Evolutionary conservation across 2,329 filamentous ascomycete species (phyloP), one percentile per base, ranked within the genome.

Genomic region (Hymenoscyphus occultus): DNA sequence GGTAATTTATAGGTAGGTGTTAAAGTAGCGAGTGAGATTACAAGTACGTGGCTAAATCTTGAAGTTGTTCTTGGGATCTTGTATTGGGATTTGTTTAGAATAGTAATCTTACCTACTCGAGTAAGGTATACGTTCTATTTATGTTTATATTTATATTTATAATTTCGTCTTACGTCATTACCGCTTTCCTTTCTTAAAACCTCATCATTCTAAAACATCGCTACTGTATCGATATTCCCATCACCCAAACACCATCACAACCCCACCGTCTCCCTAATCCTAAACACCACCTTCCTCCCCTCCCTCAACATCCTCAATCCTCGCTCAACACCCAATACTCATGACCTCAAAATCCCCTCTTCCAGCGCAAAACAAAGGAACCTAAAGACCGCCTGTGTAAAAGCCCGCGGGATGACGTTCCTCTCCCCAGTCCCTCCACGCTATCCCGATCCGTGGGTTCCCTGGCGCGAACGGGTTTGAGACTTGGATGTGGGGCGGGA

Each of bases 201-300:
- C 22, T 22, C 22, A 22, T 22, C 22, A 22, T 22, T 22, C 39
- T 5, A 12, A 40, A 40, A 40, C 39, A 12, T 22, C 22, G 22
- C 22, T 22, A 22, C 22, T 22, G 22, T 22, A 22, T 22, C 22
- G 22, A 22, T 22, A 22, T 22, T 22, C 22, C 22, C 22, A 22
- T 22, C 22, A 22, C 22, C 22, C 22, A 22, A 13, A 3, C 39
- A 40, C 4, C 39, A 40, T 40, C 19, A 48, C 16, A 61, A 57
- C n/a, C 62, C 61, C 5, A n/a, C 39, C 51, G 71, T 74, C 58
- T 75, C 73, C 60, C 68, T 70, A 64, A 75, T 74, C 63, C 68
- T 73, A 71, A 86, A 85, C 0, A 90, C 87, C 71, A 83, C 87
- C 28, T 84, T 86, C 74, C 84, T 86, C 0, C 87, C 87, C 32